phyloP scores from a whole-genome alignment of 2,329 filamentous ascomycete genomes.

The Trichocomaceae sp. region DNA sequence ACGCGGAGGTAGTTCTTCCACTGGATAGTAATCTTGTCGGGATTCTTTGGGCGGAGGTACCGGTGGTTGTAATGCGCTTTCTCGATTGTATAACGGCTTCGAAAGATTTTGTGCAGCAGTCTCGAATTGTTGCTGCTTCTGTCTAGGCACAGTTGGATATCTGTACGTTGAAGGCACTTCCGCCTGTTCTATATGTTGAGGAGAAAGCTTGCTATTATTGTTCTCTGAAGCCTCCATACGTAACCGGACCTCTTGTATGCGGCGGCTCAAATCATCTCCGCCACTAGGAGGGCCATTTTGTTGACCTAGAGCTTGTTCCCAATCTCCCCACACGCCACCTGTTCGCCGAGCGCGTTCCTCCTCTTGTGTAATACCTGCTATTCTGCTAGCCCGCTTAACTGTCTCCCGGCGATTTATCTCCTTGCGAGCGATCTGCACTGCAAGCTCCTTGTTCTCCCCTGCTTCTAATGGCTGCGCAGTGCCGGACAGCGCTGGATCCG shows the following conservation, averaged over 20 bases:
- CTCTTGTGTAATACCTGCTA: conserved; percentile 52
- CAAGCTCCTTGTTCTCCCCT: conserved; percentile 65
- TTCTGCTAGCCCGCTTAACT: conserved; percentile 50
- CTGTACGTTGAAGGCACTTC: conserved; percentile 27
- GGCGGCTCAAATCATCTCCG: conserved; percentile 43
- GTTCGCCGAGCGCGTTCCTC: conserved; percentile 52
- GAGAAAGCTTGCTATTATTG: conserved; percentile 3
- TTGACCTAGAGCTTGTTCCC: conserved; percentile 41
- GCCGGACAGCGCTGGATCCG: conserved; percentile 56
- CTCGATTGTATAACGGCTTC: conserved; percentile 15
- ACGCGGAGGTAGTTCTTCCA: conserved; percentile 21
- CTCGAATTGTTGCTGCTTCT: conserved; percentile 16
- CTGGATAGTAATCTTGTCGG: conserved; percentile 13
- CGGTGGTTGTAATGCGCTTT: conserved; percentile 24
- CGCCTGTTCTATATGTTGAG: conserved; percentile 14
- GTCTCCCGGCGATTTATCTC: conserved; percentile 65
- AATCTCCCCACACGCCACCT: conserved; percentile 49
- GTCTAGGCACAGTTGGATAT: conserved; percentile 40
- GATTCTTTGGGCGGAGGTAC: conserved; percentile 36
- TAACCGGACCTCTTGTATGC: conserved; percentile 47
- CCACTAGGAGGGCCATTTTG: conserved; percentile 22
- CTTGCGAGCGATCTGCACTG: conserved; percentile 66
- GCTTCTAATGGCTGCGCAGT: conserved; percentile 60
- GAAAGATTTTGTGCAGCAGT: conserved; percentile 16
- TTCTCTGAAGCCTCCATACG: conserved; percentile 26